A percentile compares a stretch with the other conserved stretches of the same genome.
Evolutionary conservation across 257 asterid genomes (phyloP).

Genomic region (Solanum clarkiae): DNA sequence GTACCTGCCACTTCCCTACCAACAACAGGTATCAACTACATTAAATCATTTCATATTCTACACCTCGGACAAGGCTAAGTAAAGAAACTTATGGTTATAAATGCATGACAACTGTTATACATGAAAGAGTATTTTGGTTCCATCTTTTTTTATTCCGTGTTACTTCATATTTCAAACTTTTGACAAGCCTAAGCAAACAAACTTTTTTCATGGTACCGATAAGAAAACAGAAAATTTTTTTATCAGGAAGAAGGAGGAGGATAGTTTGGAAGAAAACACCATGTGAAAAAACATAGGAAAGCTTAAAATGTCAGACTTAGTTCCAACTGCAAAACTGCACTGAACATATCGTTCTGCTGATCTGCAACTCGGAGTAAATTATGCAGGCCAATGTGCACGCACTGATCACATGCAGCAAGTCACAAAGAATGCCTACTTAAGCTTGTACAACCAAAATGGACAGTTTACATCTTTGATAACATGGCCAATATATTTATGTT

Average conservation of each 20-base stretch:
- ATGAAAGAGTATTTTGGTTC: neutral
- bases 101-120: neutral
- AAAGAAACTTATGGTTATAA: neutral
- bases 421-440: neutral
- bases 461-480: neutral
- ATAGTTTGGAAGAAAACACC: neutral
- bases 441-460: neutral
- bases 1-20: too few species aligned
- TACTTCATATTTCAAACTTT: neutral
- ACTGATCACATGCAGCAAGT: neutral
- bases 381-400: neutral
- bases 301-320: neutral
- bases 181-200: neutral
- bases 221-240: neutral
- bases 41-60: neutral
- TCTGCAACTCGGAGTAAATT: neutral
- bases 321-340: neutral
- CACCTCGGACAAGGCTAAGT: neutral
- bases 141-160: neutral
- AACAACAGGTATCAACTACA: too few species aligned
- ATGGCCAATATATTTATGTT: neutral
- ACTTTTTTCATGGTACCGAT: neutral
- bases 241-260: neutral
- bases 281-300: neutral
- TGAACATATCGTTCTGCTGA: neutral